Percentiles rank a stretch among this genome's conserved stretches.
Evolutionary conservation across 2,329 filamentous ascomycete species (phyloP).

Genomic region (Myriosclerotinia duriaeana): DNA sequence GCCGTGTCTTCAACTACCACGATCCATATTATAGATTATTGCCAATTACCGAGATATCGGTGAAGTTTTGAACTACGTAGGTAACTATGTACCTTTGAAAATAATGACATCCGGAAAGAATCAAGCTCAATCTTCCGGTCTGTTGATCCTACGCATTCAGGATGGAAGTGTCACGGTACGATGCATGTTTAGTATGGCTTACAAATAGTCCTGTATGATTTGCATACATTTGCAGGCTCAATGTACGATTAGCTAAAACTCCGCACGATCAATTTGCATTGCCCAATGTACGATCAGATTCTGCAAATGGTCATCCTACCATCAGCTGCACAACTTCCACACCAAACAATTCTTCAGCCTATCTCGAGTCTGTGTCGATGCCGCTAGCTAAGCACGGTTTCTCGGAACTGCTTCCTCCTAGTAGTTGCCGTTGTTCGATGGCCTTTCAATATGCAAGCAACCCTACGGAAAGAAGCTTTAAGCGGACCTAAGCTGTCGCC

Average conservation of each 20-base stretch:
- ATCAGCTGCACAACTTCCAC: neutral
- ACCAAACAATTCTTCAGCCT: neutral
- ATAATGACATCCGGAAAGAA: neutral
- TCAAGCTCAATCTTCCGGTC: neutral
- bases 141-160: neutral
- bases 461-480: neutral
- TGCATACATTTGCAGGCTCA: slow-evolving; percentile 1
- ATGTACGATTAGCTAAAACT: neutral
- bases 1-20: slow-evolving; percentile 1
- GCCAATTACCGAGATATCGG: slow-evolving; percentile 11
- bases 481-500: too few species aligned
- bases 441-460: neutral
- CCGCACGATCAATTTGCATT: neutral
- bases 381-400: neutral
- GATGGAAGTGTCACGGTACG: neutral
- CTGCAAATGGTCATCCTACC: neutral
- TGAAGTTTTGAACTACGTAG: neutral
- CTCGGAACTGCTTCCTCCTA: neutral
- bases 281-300: neutral
- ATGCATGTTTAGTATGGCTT: neutral
- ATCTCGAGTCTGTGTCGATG: neutral
- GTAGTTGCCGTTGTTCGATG: neutral
- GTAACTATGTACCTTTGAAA: neutral
- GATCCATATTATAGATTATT: neutral
- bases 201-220: neutral